Evolutionary conservation across 139 green algal species (phyloP).

Genomic region (Chlamydomonas eustigma): DNA sequence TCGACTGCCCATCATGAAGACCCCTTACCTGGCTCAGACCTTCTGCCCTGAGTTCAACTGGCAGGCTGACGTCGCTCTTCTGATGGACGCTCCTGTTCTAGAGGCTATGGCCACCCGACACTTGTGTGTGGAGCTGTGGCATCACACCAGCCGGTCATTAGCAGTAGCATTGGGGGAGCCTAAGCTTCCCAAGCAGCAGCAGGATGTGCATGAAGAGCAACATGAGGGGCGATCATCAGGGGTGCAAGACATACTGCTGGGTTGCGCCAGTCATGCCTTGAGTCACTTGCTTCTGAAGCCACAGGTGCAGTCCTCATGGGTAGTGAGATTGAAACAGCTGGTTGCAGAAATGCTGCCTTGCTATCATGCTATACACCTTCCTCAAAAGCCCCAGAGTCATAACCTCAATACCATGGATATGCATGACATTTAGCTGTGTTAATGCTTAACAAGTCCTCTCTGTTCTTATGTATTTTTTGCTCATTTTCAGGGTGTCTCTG

Average conservation of each 20-base stretch:
- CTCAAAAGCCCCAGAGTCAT: too few relatives aligned
- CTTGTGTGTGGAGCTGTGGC: constrained; percentile 47
- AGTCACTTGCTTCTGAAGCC: constrained; percentile 31
- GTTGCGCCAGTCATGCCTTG: constrained; percentile 21
- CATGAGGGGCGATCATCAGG: background rate
- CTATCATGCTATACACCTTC: too few relatives aligned
- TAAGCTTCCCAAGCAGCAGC: background rate
- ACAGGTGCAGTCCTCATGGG: constrained; percentile 17
- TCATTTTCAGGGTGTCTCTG: constrained; percentile 24
- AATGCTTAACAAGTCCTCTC: background rate
- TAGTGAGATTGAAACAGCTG: too few relatives aligned
- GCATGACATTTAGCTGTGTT: background rate
- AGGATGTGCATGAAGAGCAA: background rate
- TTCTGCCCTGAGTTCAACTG: constrained; percentile 53
- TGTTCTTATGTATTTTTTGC: background rate
- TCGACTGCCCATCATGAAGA: constrained; percentile 27
- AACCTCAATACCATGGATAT: too few relatives aligned
- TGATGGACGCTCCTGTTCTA: constrained; percentile 18
- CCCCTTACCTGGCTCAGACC: constrained; percentile 51
- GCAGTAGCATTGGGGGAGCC: background rate
- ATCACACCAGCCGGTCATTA: constrained; percentile 46
- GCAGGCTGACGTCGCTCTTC: constrained; percentile 20
- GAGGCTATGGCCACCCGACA: constrained; percentile 31
- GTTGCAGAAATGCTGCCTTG: too few relatives aligned
- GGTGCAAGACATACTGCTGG: constrained; percentile 42